phyloP scores from a whole-genome alignment of 2,329 filamentous ascomycete genomes.

The Epichloe brachyelytri region DNA sequence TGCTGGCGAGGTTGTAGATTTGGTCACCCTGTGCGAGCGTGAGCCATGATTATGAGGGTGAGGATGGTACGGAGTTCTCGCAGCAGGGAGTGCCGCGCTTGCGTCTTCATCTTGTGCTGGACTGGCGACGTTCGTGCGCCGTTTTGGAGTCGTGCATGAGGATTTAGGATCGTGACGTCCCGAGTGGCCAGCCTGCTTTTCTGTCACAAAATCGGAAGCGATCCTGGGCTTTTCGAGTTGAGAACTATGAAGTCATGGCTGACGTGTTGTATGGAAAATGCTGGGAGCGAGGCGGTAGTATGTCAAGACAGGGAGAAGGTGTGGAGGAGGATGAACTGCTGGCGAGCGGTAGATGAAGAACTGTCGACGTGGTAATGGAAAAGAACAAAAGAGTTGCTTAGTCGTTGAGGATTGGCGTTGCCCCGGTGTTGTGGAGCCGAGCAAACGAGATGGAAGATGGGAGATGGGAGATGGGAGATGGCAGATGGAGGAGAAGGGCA shows the following conservation, averaged over 20 bases:
- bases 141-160: conserved; percentile 12
- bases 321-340: not conserved
- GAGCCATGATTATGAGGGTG: conserved; percentile 29
- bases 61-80: conserved; percentile 21
- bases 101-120: conserved; percentile 35
- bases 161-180: not conserved
- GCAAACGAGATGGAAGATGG: not conserved
- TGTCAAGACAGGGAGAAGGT: not conserved
- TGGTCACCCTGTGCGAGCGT: conserved; percentile 25
- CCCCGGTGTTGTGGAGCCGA: not conserved
- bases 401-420: not conserved
- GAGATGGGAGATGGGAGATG: not conserved
- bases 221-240: not conserved
- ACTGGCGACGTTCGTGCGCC: conserved; percentile 21
- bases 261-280: not conserved
- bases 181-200: not conserved
- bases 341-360: not conserved
- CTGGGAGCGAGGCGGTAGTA: not conserved
- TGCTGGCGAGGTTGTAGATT: conserved; percentile 37
- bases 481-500: not conserved
- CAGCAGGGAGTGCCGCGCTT: conserved; percentile 23
- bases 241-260: conserved; percentile 5
- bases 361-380: not conserved
- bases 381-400: not conserved
- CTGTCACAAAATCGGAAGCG: not conserved